Conservation (phyloP, 2,329 filamentous ascomycete genomes). For the Colletotrichum sp. region DNA sequence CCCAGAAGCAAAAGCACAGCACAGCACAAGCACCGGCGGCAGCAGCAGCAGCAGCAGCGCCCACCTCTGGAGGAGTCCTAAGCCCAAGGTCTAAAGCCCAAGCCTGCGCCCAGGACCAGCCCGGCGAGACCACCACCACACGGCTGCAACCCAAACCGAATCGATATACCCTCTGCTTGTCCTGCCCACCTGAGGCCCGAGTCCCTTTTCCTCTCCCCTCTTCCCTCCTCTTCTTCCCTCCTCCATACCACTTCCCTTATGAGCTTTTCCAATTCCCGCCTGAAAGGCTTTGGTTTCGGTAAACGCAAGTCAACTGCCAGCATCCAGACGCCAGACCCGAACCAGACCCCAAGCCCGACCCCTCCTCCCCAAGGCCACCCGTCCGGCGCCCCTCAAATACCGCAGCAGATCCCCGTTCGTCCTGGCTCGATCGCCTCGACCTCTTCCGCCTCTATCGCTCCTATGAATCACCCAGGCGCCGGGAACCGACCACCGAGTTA, state of each 20-base stretch:
- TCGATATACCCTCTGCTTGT: slow-evolving; percentile 18
- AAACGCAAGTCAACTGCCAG: slow-evolving; percentile 76
- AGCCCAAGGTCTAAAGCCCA: neutral
- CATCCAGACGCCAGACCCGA: slow-evolving; percentile 54
- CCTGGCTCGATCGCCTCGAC: slow-evolving; percentile 48
- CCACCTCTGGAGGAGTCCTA: neutral
- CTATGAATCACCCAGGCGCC: slow-evolving; percentile 68
- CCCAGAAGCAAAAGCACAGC: neutral
- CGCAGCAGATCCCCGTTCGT: slow-evolving; percentile 48
- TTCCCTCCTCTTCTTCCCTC: slow-evolving; percentile 11
- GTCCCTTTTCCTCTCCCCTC: slow-evolving; percentile 17
- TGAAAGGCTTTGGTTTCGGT: slow-evolving; percentile 82
- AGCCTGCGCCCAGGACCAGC: slow-evolving; percentile 8
- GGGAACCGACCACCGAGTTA: slow-evolving; percentile 70
- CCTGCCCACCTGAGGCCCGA: slow-evolving; percentile 19
- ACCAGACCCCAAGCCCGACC: slow-evolving; percentile 39
- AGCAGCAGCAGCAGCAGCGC: neutral
- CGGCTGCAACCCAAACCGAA: slow-evolving; percentile 15
- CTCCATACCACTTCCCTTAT: slow-evolving; percentile 51
- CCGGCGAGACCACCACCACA: neutral
- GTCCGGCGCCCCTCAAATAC: slow-evolving; percentile 49
- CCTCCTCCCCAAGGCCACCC: slow-evolving; percentile 33
- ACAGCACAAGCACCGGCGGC: neutral
- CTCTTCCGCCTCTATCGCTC: slow-evolving; percentile 51
- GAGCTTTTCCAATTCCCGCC: slow-evolving; percentile 81